A percentile compares a stretch with the other conserved stretches of the same genome.
Conservation (phyloP, 1,284 basidiomycete species). For the Paramarasmius palmivorus region DNA sequence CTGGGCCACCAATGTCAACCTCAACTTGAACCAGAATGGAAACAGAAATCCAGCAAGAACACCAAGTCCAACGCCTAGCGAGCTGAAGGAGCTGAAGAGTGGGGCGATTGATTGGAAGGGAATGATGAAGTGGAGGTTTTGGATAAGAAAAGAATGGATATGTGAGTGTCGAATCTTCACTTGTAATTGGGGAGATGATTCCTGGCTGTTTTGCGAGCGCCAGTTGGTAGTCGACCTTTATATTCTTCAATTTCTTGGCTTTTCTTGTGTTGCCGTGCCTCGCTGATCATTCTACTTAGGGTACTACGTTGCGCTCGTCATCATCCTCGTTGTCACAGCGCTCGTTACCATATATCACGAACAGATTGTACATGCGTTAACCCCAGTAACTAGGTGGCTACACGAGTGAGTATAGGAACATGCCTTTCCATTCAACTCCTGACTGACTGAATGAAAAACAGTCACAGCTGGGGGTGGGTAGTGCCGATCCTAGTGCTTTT, state of each 20-base stretch:
- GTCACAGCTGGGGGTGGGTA: conserved; percentile 10
- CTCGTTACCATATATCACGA: conserved; percentile 12
- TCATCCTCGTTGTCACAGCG: conserved; percentile 26
- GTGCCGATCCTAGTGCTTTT: conserved; percentile 14
- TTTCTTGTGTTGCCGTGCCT: not conserved
- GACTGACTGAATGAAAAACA: not conserved
- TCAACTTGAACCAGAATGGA: not conserved
- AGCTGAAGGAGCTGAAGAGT: conserved; percentile 3
- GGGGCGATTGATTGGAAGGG: conserved; percentile 7
- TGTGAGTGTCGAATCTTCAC: conserved; percentile 6
- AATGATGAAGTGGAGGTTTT: not conserved
- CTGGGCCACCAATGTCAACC: not conserved
- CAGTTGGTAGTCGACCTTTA: not conserved
- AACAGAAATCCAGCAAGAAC: not conserved
- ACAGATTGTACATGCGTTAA: conserved; percentile 13
- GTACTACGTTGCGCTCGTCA: conserved; percentile 45
- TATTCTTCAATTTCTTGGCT: not conserved
- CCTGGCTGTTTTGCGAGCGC: no score
- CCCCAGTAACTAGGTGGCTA: conserved; percentile 6
- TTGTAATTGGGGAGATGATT: not conserved
- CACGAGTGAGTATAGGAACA: conserved; percentile 4
- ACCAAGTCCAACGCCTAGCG: conserved; percentile 12
- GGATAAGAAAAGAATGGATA: conserved; percentile 4
- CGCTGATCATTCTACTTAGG: conserved; percentile 34
- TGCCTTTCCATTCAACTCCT: not conserved